These are phyloP conservation scores for Neospermospora avenae DNA, from an alignment of 2,329 filamentous ascomycete genomes.

Conservation along the genomic window DNA sequence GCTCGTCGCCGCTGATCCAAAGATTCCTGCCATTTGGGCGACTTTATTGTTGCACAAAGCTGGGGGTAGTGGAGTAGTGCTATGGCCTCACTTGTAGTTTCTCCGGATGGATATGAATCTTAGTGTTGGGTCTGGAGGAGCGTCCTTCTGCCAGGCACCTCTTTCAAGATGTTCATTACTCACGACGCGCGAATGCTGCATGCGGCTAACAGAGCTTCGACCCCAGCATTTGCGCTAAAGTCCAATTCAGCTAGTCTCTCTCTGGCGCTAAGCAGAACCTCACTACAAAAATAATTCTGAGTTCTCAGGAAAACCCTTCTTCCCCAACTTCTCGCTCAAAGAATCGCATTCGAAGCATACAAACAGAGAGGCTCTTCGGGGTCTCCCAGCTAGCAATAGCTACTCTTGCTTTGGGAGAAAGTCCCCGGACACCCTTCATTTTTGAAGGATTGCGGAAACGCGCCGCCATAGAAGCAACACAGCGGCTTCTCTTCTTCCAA, in stretches of 20 bases:
- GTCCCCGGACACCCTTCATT: conserved; percentile 88
- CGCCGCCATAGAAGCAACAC: conserved; percentile 97
- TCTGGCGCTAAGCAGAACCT: conserved; percentile 7
- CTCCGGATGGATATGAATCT: not conserved
- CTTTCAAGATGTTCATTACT: conserved; percentile 8
- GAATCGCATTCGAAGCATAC: conserved; percentile 99
- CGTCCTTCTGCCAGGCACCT: conserved; percentile 14
- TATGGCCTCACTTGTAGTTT: not conserved
- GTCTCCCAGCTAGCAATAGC: conserved; percentile 38
- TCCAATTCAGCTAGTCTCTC: not conserved
- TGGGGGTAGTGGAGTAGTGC: not conserved
- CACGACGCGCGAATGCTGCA: conserved; percentile 7
- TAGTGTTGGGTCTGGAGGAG: not conserved
- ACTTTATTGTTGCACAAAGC: not conserved
- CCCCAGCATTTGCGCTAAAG: too few relatives aligned
- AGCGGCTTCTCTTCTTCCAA: conserved; percentile 74
- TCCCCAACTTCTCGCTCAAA: conserved; percentile 82
- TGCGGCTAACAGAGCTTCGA: conserved; percentile 6
- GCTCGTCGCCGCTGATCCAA: conserved; percentile 51
- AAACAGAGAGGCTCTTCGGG: conserved; percentile 62
- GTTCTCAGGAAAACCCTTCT: conserved; percentile 31
- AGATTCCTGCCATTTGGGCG: conserved; percentile 60
- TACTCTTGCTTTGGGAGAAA: conserved; percentile 94
- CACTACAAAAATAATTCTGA: conserved; percentile 15
- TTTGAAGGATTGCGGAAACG: conserved; percentile 77